Evolutionary conservation across 148 eudicot genomes (phyloP), one percentile per base, ranked within the genome.

Genomic region (Vaccinium darrowii): DNA sequence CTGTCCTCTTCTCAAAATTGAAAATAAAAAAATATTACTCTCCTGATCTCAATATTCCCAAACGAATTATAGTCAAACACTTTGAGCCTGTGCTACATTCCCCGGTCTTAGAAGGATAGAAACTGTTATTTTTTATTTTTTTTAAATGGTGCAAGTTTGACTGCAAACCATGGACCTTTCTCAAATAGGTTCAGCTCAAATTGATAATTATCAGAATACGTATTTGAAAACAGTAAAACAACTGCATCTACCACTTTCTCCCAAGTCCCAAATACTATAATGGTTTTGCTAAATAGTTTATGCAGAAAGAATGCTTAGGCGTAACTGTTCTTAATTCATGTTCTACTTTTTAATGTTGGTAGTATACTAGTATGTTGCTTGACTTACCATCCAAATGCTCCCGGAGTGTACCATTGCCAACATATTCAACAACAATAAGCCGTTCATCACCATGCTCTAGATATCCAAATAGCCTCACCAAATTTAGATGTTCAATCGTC

Each of bases 371-470:
- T 4, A 4, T 13, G 33, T 60, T 75, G 62, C 69, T 78, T 50
- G 78, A 72, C 92, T 78, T 91, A 93, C 98, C 94, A 83, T 93
- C 94, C 88, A 94, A 83, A 83, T 92, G 95, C 78, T 92, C 90
- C 52, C 88, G 89, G 52, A 94, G 95, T 15, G 93, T 92, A 53
- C 98, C 98, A 82, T 95, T 95, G 76, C 88, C 86, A 73, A 92
- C 92, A 86, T 90, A 93, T 90, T 95, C 98, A 56, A 92, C 90
- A 53, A 93, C 87, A 76, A 95, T 89, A 72, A 95, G 81, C 85
- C 84, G 87, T 73, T 95, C 98, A 67, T 91, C 91, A 15, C 87
- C 88, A 6, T 93, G 90, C 86, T 92, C 98, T 81, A 93, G 43
- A 86, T 88, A 95, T 30, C 98, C 98, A 84, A 85, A 88, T 47